Conservation (phyloP, 768 basidiomycete species). For the Kwoniella dejecticola region DNA sequence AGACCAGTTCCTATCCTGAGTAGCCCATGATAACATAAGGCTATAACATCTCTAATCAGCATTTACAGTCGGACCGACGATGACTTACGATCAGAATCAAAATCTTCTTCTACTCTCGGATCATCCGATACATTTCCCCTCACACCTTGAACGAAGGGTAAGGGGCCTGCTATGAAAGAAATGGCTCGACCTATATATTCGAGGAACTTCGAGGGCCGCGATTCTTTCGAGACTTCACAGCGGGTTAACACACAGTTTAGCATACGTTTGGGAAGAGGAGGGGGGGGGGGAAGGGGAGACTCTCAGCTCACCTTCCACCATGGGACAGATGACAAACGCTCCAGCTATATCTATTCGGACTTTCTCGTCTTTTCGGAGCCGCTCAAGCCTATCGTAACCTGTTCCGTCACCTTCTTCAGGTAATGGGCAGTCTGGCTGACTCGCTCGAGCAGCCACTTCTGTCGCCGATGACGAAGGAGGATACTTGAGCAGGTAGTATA, state of each 20-base stretch:
- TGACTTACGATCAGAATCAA: constrained; percentile 52
- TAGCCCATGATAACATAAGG: constrained; percentile 55
- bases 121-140: constrained; percentile 56
- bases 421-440: constrained; percentile 19
- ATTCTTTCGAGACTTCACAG: constrained; percentile 45
- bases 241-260: too few species aligned
- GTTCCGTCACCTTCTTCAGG: constrained; percentile 29
- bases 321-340: constrained; percentile 54
- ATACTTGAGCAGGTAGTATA: constrained; percentile 52
- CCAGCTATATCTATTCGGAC: constrained; percentile 52
- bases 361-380: constrained; percentile 30
- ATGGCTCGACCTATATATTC: constrained; percentile 44
- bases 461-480: constrained; percentile 33
- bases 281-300: neutral
- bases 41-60: constrained; percentile 21
- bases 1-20: constrained; percentile 56
- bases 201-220: constrained; percentile 46
- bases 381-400: constrained; percentile 32
- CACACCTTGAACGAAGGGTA: constrained; percentile 52
- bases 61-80: neutral
- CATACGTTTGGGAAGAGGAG: neutral
- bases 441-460: constrained; percentile 21
- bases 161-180: constrained; percentile 44
- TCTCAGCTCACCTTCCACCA: constrained; percentile 50
- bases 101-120: constrained; percentile 57